Conservation (phyloP, 805 yeast species). For the Myxozyma neotropica region DNA sequence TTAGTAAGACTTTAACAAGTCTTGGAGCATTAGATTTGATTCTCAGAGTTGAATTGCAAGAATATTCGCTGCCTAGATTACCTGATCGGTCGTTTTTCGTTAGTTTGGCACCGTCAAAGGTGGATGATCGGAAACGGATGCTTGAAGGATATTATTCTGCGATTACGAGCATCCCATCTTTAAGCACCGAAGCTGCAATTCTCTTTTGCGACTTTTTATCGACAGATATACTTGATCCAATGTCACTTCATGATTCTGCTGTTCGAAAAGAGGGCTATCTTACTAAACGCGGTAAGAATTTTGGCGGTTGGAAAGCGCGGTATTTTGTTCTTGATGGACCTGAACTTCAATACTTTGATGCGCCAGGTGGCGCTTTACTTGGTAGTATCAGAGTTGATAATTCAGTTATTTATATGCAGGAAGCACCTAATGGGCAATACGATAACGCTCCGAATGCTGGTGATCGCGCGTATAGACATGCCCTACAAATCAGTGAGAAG, state of each 20-base stretch:
- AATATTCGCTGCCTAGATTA: conserved; percentile 54
- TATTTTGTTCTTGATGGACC: conserved; percentile 70
- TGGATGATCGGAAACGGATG: conserved; percentile 60
- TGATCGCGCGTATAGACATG: conserved; percentile 53
- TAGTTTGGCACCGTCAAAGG: conserved; percentile 62
- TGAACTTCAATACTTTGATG: conserved; percentile 57
- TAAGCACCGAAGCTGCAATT: conserved; percentile 56
- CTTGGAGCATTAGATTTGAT: conserved; percentile 63
- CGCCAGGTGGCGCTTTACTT: conserved; percentile 55
- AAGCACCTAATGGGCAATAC: conserved; percentile 15
- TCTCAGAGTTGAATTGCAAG: conserved; percentile 54
- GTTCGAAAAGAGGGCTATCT: conserved; percentile 65
- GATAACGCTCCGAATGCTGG: conserved; percentile 8
- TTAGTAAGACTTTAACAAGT: conserved; percentile 64
- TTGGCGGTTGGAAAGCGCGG: conserved; percentile 69
- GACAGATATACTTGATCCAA: conserved; percentile 63
- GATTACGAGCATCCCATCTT: conserved; percentile 58
- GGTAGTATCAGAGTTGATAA: conserved; percentile 56
- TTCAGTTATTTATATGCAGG: conserved; percentile 48
- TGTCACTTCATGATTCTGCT: conserved; percentile 47
- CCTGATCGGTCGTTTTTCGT: conserved; percentile 66
- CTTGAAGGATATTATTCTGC: conserved; percentile 63
- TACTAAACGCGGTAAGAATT: conserved; percentile 63
- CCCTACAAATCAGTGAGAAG: conserved; percentile 53
- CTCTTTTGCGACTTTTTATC: conserved; percentile 67